Base-by-base conservation (phyloP, 805 yeast genomes). In the Lachancea quebecensis region DNA sequence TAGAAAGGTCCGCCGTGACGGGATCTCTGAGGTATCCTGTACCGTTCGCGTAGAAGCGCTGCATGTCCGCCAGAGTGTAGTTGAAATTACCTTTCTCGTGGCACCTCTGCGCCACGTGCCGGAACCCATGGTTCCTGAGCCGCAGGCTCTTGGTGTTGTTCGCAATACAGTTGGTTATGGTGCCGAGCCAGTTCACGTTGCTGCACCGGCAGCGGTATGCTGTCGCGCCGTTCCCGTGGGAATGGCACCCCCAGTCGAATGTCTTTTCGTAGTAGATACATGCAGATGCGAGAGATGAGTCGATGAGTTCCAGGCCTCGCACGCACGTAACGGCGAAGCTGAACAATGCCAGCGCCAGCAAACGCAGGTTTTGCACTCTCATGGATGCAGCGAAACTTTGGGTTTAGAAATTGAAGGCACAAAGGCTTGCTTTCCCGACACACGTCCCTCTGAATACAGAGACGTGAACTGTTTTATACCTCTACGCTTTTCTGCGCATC, bases 241-340 rank as follows among this genome's bases (percentile, higher is more conserved):
- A 46, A 27, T 55, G 51, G 50, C 78, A 73, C 1, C 72, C 74
- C 76, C 76, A 73, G 44, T 71, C 69, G 40, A 60, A 64, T 28
- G 56, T 57, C 38, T 59, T 55, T 50, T 68, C 56, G 45, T 70
- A 69, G 51, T 70, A 70, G 12, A 70, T 53, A 53, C 75, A 70
- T 27, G 71, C 60, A 2, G 73, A 59, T 1, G 74, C 74, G 11
- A 69, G 47, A 3, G 66, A 57, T 9, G 70, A 65, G 44, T 70
- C 74, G 17, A 65, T 54, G 35, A 65, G 54, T 12, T 51, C 56
- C 4, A 58, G 44, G 2, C 51, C 54, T 2, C 38, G 42, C 27
- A 41, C 43, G 11, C 17, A 17, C 9, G 41, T 12, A 10, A 31
- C 29, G 28, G 39, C 18, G 10, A 16, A 8, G 16, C 35, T 30